A percentile compares a stretch with the other conserved stretches of the same genome.
Conservation (phyloP, 2,329 filamentous ascomycete species). For the Nemania bipapillata region DNA sequence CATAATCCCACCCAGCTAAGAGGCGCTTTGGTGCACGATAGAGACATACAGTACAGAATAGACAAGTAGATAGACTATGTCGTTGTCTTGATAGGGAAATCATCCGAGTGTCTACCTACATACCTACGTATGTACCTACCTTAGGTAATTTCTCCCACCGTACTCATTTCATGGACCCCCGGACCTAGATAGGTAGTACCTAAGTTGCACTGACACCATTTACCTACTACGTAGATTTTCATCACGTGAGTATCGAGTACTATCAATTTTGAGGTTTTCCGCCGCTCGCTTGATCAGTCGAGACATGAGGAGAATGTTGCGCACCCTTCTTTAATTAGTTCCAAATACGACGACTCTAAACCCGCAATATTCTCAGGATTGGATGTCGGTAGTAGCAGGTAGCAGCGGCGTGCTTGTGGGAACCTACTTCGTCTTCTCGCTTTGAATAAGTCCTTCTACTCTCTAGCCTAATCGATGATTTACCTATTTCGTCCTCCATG, state of each 20-base stretch:
- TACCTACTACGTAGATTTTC: not conserved
- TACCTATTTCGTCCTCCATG: constrained; percentile 31
- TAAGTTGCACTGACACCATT: not conserved
- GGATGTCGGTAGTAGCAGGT: not conserved
- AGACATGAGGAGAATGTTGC: constrained; percentile 1
- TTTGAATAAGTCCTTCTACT: too few species aligned
- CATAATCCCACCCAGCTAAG: not conserved
- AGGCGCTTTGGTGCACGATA: constrained; percentile 17
- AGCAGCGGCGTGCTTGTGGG: not conserved
- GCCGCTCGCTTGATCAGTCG: not conserved
- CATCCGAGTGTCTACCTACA: not conserved
- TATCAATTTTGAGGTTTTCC: constrained; percentile 3
- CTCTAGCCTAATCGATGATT: constrained; percentile 32
- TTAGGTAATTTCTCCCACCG: not conserved
- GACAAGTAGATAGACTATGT: too few species aligned
- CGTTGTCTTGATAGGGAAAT: not conserved
- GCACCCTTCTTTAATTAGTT: not conserved
- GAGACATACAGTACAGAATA: too few species aligned
- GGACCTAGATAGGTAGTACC: not conserved
- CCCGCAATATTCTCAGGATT: not conserved
- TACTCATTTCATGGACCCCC: not conserved
- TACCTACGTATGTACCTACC: too few species aligned
- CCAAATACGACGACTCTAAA: not conserved
- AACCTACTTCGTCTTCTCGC: not conserved
- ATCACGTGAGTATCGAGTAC: constrained; percentile 1